These are phyloP conservation scores for Aphanomyces stellatus DNA, from an alignment of 352 stramenopile species.

Conservation along the genomic window DNA sequence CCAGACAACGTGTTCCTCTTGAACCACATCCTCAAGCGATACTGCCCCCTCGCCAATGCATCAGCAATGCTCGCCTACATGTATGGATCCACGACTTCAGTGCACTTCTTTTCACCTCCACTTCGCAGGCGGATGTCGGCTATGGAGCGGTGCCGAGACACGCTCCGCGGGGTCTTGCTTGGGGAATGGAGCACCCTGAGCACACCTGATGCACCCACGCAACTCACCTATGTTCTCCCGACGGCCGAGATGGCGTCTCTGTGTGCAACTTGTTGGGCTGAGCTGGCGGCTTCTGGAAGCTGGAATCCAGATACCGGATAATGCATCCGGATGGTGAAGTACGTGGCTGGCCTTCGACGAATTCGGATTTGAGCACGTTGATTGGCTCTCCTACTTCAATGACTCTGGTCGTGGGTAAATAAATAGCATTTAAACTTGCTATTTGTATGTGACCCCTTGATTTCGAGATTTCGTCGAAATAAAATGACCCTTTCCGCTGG, in stretches of 20 bases:
- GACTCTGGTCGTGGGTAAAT: neutral
- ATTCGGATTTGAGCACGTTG: neutral
- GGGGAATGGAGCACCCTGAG: neutral
- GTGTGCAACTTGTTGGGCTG: too few species aligned
- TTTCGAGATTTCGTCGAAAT: neutral
- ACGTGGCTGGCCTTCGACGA: conserved; percentile 18
- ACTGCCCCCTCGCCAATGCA: neutral
- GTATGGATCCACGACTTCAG: neutral
- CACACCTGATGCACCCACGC: neutral
- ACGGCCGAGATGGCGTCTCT: too few species aligned
- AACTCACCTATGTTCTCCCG: neutral
- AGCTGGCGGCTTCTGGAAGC: conserved; percentile 1
- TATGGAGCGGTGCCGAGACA: neutral
- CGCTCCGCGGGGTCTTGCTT: neutral
- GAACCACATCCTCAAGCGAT: neutral
- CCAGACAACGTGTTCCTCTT: too few species aligned
- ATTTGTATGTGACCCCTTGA: neutral
- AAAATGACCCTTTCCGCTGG: conserved; percentile 6
- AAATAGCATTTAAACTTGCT: neutral
- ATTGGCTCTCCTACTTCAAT: conserved; percentile 15
- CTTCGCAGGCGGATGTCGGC: neutral
- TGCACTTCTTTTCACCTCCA: neutral
- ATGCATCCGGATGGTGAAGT: conserved; percentile 11
- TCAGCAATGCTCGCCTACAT: neutral
- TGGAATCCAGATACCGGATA: neutral